These are phyloP conservation scores for Secale cereale DNA, from an alignment of 176 grass and related monocot genomes.

Conservation along the genomic window DNA sequence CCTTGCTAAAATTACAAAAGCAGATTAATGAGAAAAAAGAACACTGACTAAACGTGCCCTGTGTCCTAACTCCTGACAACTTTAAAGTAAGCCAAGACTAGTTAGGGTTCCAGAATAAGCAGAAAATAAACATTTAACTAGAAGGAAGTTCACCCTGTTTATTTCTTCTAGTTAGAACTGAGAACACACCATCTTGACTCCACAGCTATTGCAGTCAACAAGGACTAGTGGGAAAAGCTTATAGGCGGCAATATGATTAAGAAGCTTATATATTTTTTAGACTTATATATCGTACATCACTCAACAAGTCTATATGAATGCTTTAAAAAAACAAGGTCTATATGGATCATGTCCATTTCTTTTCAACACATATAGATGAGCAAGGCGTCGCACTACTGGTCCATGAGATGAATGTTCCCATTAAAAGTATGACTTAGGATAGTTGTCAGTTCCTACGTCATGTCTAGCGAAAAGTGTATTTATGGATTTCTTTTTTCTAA, in stretches of 20 bases:
- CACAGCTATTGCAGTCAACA: background rate
- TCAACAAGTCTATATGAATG: background rate
- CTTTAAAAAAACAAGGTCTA: background rate
- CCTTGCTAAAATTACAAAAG: background rate
- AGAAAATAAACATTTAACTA: background rate
- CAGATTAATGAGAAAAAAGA: slow-evolving; percentile 5
- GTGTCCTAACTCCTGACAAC: background rate
- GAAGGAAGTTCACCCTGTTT: background rate
- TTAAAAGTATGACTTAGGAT: background rate
- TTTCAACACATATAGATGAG: background rate
- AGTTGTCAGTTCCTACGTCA: background rate
- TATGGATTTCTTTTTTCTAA: background rate
- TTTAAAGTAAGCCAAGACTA: background rate
- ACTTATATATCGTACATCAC: background rate
- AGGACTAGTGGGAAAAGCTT: background rate
- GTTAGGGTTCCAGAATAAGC: background rate
- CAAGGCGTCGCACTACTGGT: background rate
- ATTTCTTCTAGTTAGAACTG: background rate
- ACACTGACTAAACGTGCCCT: background rate
- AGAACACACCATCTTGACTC: background rate
- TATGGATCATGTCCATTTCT: background rate
- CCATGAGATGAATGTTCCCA: background rate
- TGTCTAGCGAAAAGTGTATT: background rate
- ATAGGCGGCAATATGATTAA: background rate
- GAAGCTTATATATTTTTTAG: background rate